These are phyloP conservation scores for Herpetomonas tarakana DNA, from an alignment of 208 protist species.

Conservation along the genomic window DNA sequence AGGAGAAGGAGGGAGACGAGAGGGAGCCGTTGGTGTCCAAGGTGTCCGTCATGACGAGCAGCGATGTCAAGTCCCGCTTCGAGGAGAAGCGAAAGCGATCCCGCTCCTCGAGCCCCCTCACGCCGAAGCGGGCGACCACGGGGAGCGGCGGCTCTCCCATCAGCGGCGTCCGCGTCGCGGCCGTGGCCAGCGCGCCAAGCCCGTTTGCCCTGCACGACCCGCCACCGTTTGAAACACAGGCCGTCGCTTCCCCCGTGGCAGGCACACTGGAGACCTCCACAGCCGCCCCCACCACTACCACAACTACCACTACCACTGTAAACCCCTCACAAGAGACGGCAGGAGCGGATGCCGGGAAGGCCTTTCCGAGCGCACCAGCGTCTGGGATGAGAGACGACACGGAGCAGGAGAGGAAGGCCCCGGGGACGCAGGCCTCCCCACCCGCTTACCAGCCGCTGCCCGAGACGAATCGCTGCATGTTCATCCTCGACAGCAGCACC, in stretches of 20 bases:
- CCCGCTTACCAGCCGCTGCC: no score
- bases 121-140: conserved; percentile 26
- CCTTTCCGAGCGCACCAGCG: no score
- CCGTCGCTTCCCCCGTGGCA: conserved; percentile 9
- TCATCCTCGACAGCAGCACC: conserved; percentile 69
- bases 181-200: conserved; percentile 21
- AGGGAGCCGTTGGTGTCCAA: neutral
- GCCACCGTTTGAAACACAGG: conserved; percentile 4
- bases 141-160: conserved; percentile 26
- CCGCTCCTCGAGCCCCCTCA: conserved; percentile 45
- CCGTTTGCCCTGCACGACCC: conserved; percentile 26
- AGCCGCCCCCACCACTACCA: neutral
- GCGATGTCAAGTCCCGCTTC: conserved; percentile 9
- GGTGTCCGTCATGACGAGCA: conserved; percentile 7
- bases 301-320: no score
- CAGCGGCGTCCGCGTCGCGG: conserved; percentile 28
- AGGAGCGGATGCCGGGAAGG: no score
- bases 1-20: neutral
- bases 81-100: conserved; percentile 29
- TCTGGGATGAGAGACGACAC: no score
- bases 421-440: no score
- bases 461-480: conserved; percentile 50
- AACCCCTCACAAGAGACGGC: no score
- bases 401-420: no score
- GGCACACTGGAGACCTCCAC: neutral